Percentiles rank a stretch among this genome's conserved stretches.
Conservation (phyloP, 2,329 filamentous ascomycete genomes). For the Aureobasidium sp. region DNA sequence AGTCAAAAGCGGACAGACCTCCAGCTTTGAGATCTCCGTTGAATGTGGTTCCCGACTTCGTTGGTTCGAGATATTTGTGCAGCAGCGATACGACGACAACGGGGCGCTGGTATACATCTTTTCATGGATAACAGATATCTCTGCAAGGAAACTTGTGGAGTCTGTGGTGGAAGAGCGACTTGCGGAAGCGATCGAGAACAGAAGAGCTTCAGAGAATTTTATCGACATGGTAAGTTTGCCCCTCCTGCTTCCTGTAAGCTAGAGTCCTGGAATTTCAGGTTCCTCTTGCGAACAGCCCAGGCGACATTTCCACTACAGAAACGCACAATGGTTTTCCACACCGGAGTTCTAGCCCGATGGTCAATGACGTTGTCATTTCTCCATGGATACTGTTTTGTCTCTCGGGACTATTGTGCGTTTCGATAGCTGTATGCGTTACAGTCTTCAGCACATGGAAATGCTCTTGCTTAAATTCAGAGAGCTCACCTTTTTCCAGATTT, state of each 20-base stretch:
- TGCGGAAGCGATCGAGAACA: constrained; percentile 27
- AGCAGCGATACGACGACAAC: background rate
- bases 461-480: background rate
- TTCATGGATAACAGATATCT: background rate
- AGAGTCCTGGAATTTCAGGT: no score
- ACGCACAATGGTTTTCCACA: no score
- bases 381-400: no score
- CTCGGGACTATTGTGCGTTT: no score
- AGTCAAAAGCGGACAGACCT: background rate
- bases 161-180: constrained; percentile 18
- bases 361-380: no score
- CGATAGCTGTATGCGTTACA: no score
- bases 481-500: background rate
- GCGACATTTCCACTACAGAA: no score
- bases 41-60: background rate
- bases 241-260: no score
- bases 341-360: no score
- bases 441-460: no score
- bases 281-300: no score
- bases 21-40: background rate
- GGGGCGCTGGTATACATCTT: background rate
- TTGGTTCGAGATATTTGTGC: background rate
- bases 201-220: constrained; percentile 21
- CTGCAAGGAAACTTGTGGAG: background rate
- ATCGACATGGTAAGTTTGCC: constrained; percentile 26